Base-by-base conservation (phyloP, 257 asterid genomes). In the Nicotiana knightiana region DNA sequence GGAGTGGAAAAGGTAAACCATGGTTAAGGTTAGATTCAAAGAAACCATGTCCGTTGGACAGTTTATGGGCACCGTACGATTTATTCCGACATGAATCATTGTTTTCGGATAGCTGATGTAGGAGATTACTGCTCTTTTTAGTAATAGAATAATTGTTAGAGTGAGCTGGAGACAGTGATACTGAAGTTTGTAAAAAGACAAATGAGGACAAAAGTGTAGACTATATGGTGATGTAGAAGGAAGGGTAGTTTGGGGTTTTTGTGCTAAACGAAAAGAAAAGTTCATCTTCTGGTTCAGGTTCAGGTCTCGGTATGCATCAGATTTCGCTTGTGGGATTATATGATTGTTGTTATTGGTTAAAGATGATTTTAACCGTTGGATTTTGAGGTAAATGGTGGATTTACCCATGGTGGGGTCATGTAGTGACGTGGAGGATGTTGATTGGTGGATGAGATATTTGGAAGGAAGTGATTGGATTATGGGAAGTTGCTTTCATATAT, bases 1-100 rank as follows among this genome's bases (percentile, higher is more conserved):
- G 98, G 98, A 92, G 97, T 81, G 97, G 98, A 2, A 94, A 94
- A 76, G 98, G 98, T 84, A 94, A 94, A 83, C 98, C 98, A 3
- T 94, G 98, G 98, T 46, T 94, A 33, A 83, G 98, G 55, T 87
- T 94, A 9, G 97, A 94, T 83, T 93, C 97, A 9, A 90, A 88
- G 84, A 93, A 35, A 73, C 87, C 97, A 77, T 94, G 98, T 85
- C 91, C 97, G 30, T 84, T 94, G 87, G 98, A 94, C 82, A 62
- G 91, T 67, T 86, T 94, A 1, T 94, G 98, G 98, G 85, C 93
- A 53, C 97, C 98, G 1, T 91, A 90, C 24, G 95, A 91, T 87
- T 83, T 95, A 89, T 93, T 76, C 81, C 85, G 90, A 46, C 96
- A 92, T 32, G 89, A 91, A 58, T 83, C 89, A 0, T 83, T 93